Percentiles rank a stretch among this genome's conserved stretches.
Evolutionary conservation across 441 rosid genomes (phyloP).

Genomic region (Hura crepitans): DNA sequence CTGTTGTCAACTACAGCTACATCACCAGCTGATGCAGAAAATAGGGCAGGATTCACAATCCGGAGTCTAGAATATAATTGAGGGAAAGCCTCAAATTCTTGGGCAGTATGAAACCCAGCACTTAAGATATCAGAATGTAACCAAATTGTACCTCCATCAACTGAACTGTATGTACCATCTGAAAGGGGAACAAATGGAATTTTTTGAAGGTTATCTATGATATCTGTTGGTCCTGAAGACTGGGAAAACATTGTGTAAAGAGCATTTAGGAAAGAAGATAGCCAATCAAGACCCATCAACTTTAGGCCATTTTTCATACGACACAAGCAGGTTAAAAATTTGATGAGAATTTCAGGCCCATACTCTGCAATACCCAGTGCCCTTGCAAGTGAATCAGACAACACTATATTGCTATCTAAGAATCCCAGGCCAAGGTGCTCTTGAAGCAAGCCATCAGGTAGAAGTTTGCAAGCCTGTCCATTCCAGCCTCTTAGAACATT

Average conservation of each 20-base stretch:
- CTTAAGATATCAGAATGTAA: constrained; percentile 50
- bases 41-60: constrained; percentile 56
- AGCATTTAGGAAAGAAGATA: constrained; percentile 61
- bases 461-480: constrained; percentile 54
- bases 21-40: constrained; percentile 46
- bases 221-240: constrained; percentile 47
- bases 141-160: constrained; percentile 76
- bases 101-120: constrained; percentile 44
- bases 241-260: constrained; percentile 47
- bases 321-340: constrained; percentile 58
- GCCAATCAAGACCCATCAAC: constrained; percentile 70
- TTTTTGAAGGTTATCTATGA: constrained; percentile 45
- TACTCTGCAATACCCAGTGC: constrained; percentile 81
- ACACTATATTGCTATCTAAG: constrained; percentile 64
- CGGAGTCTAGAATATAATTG: constrained; percentile 67
- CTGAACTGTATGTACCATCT: constrained; percentile 72
- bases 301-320: constrained; percentile 47
- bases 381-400: constrained; percentile 76
- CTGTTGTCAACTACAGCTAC: constrained; percentile 39
- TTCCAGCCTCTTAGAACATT: constrained; percentile 89
- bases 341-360: constrained; percentile 67
- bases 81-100: constrained; percentile 63
- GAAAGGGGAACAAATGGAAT: constrained; percentile 85
- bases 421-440: constrained; percentile 87
- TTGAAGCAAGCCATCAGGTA: constrained; percentile 58